Base-by-base conservation (phyloP, 768 basidiomycete genomes). In the Boletus patriciae region DNA sequence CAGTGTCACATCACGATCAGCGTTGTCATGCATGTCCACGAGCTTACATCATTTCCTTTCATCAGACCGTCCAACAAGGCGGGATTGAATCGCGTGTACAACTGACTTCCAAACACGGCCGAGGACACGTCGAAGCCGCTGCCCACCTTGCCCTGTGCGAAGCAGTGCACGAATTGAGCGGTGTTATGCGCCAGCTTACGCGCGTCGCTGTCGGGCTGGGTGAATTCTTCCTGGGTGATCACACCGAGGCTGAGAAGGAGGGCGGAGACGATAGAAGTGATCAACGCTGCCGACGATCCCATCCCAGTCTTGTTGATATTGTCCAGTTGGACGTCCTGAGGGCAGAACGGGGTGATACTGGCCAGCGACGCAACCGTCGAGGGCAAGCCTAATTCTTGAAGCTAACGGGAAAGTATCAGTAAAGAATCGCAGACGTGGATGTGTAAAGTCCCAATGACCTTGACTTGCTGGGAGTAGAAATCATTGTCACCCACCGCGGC, bases 251-350 rank as follows among this genome's bases (percentile, higher is more conserved):
- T 92, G 27, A 93, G 74, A 27, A 98, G 82, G 34, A 99, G 81
- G 3, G 86, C 87, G 43, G 92, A 86, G 49, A 94, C 89, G 57
- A 98, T 83, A 43, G 96, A 96, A 3, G 97, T 98, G 70, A 98
- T 97, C 60, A 99, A 82, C 0, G 97, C 94, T 6, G 97, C 97
- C 3, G 94, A 97, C 7, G 95, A 98, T 40, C 97, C 97, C 46
- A 98, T 84, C 10, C 97, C 97, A 0, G 97, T 98, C 76, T 99
- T 99, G 81, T 98, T 94, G n/a, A 96, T 95, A 48, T 91, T 76
- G 1, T 80, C 74, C 37, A 99, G 78, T 1, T 72, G 74, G 46
- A 88, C 87, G 54, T 85, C 82, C 16, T 90, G 86, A 25, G 80
- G 77, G 33, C 76, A 78, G 76, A 98, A 98, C 0, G 91, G 90